Percentiles rank a stretch among this genome's conserved stretches.
Conservation (phyloP, 176 grass and related monocot species). For the Oryza glumipatula region DNA sequence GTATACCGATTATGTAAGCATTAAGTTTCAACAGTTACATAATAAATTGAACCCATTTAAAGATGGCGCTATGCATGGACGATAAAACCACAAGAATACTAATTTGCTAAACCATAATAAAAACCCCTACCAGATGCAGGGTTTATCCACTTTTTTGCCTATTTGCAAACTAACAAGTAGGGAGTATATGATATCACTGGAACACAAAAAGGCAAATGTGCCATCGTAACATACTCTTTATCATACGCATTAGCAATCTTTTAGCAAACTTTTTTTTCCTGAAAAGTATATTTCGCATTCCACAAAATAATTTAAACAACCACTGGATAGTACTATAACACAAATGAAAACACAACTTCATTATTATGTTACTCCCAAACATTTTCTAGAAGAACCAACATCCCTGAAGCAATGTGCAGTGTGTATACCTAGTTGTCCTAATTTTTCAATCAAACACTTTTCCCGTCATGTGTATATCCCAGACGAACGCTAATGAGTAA, state of each 20-base stretch:
- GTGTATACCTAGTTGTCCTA: neutral
- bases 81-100: neutral
- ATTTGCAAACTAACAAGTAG: neutral
- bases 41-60: conserved; percentile 15
- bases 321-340: neutral
- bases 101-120: neutral
- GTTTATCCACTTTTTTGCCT: neutral
- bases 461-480: neutral
- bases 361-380: neutral
- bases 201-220: neutral
- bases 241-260: neutral
- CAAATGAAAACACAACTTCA: neutral
- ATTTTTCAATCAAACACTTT: neutral
- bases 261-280: neutral
- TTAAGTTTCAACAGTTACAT: conserved; percentile 1
- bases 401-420: neutral
- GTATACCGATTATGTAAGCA: neutral
- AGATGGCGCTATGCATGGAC: neutral
- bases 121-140: neutral
- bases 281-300: neutral
- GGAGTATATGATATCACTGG: neutral
- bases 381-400: neutral
- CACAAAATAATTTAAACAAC: neutral
- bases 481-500: neutral
- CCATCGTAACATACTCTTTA: neutral